Evolutionary conservation across 2,329 filamentous ascomycete species (phyloP), one percentile per base, ranked within the genome.

Genomic region (Hypocreales sp.): DNA sequence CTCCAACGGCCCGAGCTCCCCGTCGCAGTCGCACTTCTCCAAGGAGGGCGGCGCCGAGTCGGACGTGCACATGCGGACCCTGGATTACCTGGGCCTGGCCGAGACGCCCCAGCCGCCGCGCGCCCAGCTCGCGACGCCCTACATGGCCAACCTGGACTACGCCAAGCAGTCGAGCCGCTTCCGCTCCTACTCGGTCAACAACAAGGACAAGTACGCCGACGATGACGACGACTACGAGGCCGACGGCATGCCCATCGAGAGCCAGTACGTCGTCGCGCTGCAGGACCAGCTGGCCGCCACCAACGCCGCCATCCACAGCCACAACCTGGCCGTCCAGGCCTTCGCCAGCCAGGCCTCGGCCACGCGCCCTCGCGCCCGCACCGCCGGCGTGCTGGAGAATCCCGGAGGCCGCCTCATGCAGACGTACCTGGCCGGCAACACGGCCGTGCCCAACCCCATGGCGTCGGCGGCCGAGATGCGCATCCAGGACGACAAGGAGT

Each of bases 181-280:
- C 62, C 75, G 90, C 25, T 98, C 90, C 2, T 95, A 94, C 52
- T 98, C 90, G 1, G 90, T 98, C 38, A 98, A 98, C 53, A 92
- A 92, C 30, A 94, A 92, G 54, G 87, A 95, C 50, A 92, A 90
- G 51, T 95, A 95, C 43, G 86, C 80, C 3, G 83, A 92, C 41
- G 78, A 83, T 25, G 86, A 92, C 28, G 78, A 84, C 15, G 79
- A 84, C 33, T 82, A 79, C 33, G 74, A 67, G 20, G 43, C 48
- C 13, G 64, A 64, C 14, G 47, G 56, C 31, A 46, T 69, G 29
- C 53, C 55, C 13, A 55, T 68, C 24, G 67, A 73, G 32, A 62
- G 46, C 33, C 62, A 71, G 28, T 72, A 72, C 34, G 67, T 77
- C 31, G 71, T 69, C 15, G 58, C 64, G 26, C 53, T 75, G 20